phyloP scores from a whole-genome alignment of 2,329 filamentous ascomycete genomes.

The Penicillium sp. region DNA sequence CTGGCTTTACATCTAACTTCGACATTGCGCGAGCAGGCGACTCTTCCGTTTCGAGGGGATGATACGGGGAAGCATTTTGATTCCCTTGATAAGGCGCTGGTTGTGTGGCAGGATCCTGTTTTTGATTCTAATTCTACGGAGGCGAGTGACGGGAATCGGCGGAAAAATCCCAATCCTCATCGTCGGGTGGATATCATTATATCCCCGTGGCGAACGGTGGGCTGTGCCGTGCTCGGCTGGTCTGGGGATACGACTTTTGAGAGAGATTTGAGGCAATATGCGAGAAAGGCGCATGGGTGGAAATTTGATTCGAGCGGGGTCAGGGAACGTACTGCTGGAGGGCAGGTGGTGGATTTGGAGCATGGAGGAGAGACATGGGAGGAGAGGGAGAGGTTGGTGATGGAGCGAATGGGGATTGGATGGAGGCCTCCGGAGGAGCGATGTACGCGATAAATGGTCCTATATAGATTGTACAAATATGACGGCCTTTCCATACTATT shows the following conservation, averaged over 20 bases:
- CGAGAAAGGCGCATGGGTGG: constrained; percentile 64
- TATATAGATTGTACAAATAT: no score
- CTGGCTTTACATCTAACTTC: constrained; percentile 65
- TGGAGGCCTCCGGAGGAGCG: constrained; percentile 64
- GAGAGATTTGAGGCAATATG: constrained; percentile 76
- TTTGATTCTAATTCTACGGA: constrained; percentile 30
- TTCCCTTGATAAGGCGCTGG: constrained; percentile 81
- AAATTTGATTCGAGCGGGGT: constrained; percentile 93
- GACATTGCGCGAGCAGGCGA: constrained; percentile 66
- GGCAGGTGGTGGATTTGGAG: constrained; percentile 66
- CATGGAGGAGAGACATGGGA: constrained; percentile 52
- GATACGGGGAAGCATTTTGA: constrained; percentile 62
- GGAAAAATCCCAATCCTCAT: constrained; percentile 66
- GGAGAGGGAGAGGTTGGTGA: constrained; percentile 74
- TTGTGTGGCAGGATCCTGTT: constrained; percentile 78
- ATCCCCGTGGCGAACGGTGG: constrained; percentile 79
- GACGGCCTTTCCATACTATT: no score
- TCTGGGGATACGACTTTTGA: constrained; percentile 84
- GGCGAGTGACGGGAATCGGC: not conserved
- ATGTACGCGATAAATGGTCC: constrained; percentile 47
- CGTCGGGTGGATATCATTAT: constrained; percentile 89
- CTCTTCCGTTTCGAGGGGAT: constrained; percentile 51
- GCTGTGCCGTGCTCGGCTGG: constrained; percentile 87
- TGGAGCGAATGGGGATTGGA: constrained; percentile 67
- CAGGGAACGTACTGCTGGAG: constrained; percentile 60